Percentiles rank a stretch among this genome's conserved stretches.
These are phyloP conservation scores for Huiozyma naganishii DNA, from an alignment of 805 yeast species.

Conservation along the genomic window DNA sequence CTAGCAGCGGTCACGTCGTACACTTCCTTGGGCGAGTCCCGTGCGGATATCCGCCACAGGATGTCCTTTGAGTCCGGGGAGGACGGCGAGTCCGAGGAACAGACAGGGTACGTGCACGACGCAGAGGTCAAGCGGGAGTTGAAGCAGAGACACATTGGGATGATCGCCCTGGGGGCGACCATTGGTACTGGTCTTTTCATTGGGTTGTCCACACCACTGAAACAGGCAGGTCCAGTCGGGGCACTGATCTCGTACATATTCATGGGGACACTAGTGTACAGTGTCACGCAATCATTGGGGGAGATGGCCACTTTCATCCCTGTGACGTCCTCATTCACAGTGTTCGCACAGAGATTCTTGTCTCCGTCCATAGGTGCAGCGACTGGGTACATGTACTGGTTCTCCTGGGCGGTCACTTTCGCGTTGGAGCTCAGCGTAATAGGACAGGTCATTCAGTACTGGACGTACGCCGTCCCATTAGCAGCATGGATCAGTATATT, in stretches of 20 bases:
- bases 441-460: constrained; percentile 51
- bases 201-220: constrained; percentile 46
- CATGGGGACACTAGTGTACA: constrained; percentile 54
- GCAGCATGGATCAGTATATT: constrained; percentile 67
- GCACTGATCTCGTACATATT: constrained; percentile 53
- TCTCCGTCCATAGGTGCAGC: constrained; percentile 68
- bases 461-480: constrained; percentile 61
- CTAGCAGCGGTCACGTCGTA: neutral
- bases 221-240: constrained; percentile 58
- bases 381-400: constrained; percentile 66
- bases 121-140: constrained; percentile 47
- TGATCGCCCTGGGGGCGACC: constrained; percentile 74
- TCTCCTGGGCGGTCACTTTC: constrained; percentile 67
- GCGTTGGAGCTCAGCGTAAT: constrained; percentile 65
- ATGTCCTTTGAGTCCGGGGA: constrained; percentile 1
- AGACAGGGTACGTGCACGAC: constrained; percentile 22
- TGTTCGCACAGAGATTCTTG: constrained; percentile 55
- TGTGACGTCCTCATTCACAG: constrained; percentile 54
- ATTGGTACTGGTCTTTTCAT: constrained; percentile 73
- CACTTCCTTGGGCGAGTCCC: neutral
- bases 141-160: constrained; percentile 57
- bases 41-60: neutral
- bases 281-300: constrained; percentile 62
- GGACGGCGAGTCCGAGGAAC: constrained; percentile 6
- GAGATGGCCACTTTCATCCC: constrained; percentile 78